A percentile compares a stretch with the other conserved stretches of the same genome.
Evolutionary conservation across 257 asterid species (phyloP).

Genomic region (Haberlea rhodopensis): DNA sequence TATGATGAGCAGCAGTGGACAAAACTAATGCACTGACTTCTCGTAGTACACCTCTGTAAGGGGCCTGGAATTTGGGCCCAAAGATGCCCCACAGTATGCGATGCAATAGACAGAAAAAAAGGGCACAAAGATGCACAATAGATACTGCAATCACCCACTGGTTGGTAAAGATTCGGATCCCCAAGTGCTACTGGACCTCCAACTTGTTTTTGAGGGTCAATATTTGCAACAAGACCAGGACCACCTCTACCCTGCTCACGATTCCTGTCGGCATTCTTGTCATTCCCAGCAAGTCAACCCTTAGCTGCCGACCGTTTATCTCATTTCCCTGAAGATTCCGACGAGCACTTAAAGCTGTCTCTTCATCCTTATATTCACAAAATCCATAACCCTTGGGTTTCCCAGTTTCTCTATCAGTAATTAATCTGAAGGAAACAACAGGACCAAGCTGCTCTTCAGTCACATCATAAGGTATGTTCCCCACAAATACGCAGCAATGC

Average conservation of each 20-base stretch:
- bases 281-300: constrained; percentile 98
- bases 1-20: too few relatives aligned
- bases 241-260: constrained; percentile 94
- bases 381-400: constrained; percentile 96
- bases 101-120: too few relatives aligned
- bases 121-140: too few relatives aligned
- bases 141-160: constrained; percentile 79
- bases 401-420: constrained; percentile 93
- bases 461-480: constrained; percentile 97
- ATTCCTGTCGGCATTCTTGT: constrained; percentile 69
- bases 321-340: constrained; percentile 90
- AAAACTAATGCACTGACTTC: too few relatives aligned
- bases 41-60: too few relatives aligned
- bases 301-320: constrained; percentile 88
- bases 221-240: constrained; percentile 66
- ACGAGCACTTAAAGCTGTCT: constrained; percentile 93
- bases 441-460: constrained; percentile 98
- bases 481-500: too few relatives aligned
- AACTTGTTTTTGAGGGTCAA: constrained; percentile 57
- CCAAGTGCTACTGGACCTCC: constrained; percentile 58
- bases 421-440: constrained; percentile 92
- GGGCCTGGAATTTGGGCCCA: too few relatives aligned
- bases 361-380: constrained; percentile 96
- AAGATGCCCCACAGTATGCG: too few relatives aligned
- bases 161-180: constrained; percentile 59